Conservation (phyloP, 139 green algal genomes). For the Trebouxia sp. region DNA sequence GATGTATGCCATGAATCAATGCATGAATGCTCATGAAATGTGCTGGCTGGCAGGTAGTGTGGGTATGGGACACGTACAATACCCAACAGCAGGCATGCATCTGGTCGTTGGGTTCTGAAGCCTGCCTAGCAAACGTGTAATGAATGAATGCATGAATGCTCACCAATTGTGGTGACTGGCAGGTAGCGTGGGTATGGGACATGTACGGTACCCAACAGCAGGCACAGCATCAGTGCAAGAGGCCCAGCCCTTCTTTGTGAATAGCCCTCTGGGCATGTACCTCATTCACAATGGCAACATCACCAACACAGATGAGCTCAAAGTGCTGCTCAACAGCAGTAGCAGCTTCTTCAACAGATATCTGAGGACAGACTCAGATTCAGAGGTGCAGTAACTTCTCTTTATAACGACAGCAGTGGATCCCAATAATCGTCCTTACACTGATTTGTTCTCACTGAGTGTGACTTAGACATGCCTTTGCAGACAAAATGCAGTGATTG, state of each 20-base stretch:
- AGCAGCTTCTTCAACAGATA: conserved; percentile 88
- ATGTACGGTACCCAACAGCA: conserved; percentile 98
- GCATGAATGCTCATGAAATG: too few relatives aligned
- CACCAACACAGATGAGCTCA: conserved; percentile 92
- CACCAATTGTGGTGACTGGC: conserved; percentile 8
- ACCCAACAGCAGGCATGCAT: conserved; percentile 97
- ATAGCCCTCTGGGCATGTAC: conserved; percentile 96
- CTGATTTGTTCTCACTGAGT: not conserved
- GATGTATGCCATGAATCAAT: too few relatives aligned
- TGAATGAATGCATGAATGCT: too few relatives aligned
- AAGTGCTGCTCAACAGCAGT: conserved; percentile 64
- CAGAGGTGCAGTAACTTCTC: conserved; percentile 60
- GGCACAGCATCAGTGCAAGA: conserved; percentile 85
- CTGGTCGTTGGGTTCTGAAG: too few relatives aligned
- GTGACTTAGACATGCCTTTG: not conserved
- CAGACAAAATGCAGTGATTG: too few relatives aligned
- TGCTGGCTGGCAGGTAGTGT: too few relatives aligned
- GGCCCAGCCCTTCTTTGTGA: conserved; percentile 99
- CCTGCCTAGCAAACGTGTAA: too few relatives aligned
- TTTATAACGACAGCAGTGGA: not conserved
- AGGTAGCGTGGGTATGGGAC: conserved; percentile 77
- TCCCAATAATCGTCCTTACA: not conserved
- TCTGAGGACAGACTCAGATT: conserved; percentile 89
- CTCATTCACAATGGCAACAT: conserved; percentile 99
- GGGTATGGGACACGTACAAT: conserved; percentile 92